Evolutionary conservation across 1,284 basidiomycete genomes (phyloP), one percentile per base, ranked within the genome.

Genomic region (Pholiota adiposa): DNA sequence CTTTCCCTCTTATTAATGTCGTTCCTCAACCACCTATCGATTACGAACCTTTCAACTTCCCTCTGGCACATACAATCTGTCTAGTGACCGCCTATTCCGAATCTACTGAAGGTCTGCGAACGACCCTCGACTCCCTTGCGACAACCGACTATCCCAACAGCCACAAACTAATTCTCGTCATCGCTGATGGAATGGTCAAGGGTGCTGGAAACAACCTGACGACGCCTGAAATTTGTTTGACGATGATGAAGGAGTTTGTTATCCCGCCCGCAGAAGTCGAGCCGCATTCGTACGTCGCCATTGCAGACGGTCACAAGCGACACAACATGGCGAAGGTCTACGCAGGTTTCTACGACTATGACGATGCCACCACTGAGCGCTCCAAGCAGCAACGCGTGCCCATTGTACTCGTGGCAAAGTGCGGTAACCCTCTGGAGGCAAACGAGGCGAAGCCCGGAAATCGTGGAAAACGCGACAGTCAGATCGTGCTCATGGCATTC

Each of bases 241-340:
- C 85, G 51, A 99, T 99, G 97, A 98, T 99, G 97, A 96, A 92
- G 78, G 96, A 99, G 48, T 86, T 98, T 58, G 80, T 98, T 61
- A 83, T 94, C n/a, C 79, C 88, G 0, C 84, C 89, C 0, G 81
- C 90, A 33, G 94, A 98, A 61, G 95, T 98, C 51, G 94, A 98
- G 73, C 82, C 96, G 7, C 92, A 97, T 70, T 97, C 96, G 52
- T 99, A 99, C 72, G 95, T 98, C 49, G 96, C 97, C 61, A 98
- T 99, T 69, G 97, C 97, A 23, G 96, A 99, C 73, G 97, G 97
- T 31, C 94, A 98, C 82, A 99, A 98, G 80, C 86, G 94, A 21
- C 97, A 98, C 83, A 99, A 99, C 77, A 97, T 97, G 96, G 97
- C 97, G 61, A 97, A 97, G 79, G 96, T 99, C 46, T 98, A 92